A percentile compares a stretch with the other conserved stretches of the same genome.
These are phyloP conservation scores for Neurospora sp. DNA, from an alignment of 495 filamentous ascomycete genomes.

Conservation along the genomic window DNA sequence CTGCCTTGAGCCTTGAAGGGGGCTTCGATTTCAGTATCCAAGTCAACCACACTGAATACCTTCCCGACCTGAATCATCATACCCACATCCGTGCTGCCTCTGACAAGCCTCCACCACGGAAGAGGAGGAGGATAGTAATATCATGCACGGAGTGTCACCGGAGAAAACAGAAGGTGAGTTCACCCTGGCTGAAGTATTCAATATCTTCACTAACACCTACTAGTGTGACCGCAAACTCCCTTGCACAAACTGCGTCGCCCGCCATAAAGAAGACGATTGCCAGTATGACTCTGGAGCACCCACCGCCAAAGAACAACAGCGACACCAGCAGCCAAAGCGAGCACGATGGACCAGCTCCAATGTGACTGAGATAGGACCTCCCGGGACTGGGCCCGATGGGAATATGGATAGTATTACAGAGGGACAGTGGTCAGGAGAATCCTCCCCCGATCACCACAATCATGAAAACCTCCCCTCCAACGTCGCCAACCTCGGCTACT, in stretches of 20 bases:
- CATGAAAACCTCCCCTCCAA: background rate
- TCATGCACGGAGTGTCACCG: constrained; percentile 55
- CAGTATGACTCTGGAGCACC: constrained; percentile 42
- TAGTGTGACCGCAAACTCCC: constrained; percentile 53
- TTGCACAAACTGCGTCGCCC: constrained; percentile 49
- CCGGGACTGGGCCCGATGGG: background rate
- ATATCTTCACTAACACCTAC: background rate
- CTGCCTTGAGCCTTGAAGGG: background rate
- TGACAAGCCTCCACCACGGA: constrained; percentile 29
- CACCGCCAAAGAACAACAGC: constrained; percentile 25
- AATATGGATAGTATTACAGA: background rate
- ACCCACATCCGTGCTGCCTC: background rate
- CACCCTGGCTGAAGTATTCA: background rate
- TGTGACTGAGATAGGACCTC: background rate
- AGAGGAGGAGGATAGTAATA: constrained; percentile 50
- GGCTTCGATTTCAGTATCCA: background rate
- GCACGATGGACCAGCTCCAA: constrained; percentile 7
- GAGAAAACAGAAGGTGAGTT: constrained; percentile 49
- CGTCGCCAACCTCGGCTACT: constrained; percentile 38
- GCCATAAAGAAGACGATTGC: constrained; percentile 38
- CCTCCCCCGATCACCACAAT: background rate
- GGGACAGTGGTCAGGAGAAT: background rate
- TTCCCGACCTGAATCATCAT: background rate
- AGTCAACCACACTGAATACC: background rate
- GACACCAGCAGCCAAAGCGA: constrained; percentile 7